Conservation (phyloP, 208 protist genomes). For the Crithidia expoeki region DNA sequence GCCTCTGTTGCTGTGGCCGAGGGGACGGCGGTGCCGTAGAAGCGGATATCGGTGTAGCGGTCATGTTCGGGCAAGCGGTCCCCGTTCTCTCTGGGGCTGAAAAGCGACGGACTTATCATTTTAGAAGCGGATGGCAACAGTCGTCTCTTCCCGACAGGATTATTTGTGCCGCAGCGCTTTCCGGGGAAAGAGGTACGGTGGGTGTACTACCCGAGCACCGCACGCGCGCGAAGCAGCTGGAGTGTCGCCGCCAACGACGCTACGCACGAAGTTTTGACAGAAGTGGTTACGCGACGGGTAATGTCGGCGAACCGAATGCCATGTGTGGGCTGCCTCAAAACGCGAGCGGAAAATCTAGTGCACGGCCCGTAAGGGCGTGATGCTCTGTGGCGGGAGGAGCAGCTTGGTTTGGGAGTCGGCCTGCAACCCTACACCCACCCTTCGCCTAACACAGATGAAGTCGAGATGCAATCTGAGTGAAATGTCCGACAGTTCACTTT, state of each 20-base stretch:
- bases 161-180: slow-evolving; percentile 49
- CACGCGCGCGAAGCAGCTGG: background rate
- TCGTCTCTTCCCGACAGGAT: slow-evolving; percentile 26
- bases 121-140: slow-evolving; percentile 6
- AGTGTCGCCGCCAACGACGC: background rate
- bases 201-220: slow-evolving; percentile 30
- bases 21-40: background rate
- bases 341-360: slow-evolving; percentile 15
- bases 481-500: too few relatives aligned
- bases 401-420: background rate
- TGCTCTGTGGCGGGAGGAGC: background rate
- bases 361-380: slow-evolving; percentile 27
- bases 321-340: background rate
- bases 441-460: background rate
- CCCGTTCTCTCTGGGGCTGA: background rate
- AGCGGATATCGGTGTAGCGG: background rate
- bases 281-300: slow-evolving; percentile 49
- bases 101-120: slow-evolving; percentile 9
- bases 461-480: too few relatives aligned
- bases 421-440: slow-evolving; percentile 13
- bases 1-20: background rate
- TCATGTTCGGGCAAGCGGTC: slow-evolving; percentile 4
- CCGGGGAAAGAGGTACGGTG: slow-evolving; percentile 57
- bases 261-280: slow-evolving; percentile 8
- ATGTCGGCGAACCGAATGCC: slow-evolving; percentile 18